Percentiles rank a stretch among this genome's conserved stretches.
phyloP scores from a whole-genome alignment of 2,329 filamentous ascomycete genomes.

The Paecilomyces variotii region DNA sequence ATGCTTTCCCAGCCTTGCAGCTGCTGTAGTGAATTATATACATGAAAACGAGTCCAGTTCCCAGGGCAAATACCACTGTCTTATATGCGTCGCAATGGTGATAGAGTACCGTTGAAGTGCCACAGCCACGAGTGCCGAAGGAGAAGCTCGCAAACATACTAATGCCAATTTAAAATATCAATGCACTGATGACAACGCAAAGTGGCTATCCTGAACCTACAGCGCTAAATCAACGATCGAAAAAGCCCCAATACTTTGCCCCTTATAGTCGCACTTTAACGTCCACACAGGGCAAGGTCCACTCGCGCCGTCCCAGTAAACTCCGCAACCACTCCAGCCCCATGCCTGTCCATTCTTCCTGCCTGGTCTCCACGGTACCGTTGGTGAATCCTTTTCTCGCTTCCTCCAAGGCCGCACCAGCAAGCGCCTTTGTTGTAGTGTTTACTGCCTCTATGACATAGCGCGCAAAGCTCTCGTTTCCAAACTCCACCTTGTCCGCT shows the following conservation, averaged over 20 bases:
- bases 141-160: not conserved
- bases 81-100: not conserved
- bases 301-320: conserved; percentile 73
- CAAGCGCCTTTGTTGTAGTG: conserved; percentile 61
- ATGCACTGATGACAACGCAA: not conserved
- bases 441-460: conserved; percentile 48
- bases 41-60: not conserved
- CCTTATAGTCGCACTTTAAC: conserved; percentile 67
- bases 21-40: not conserved
- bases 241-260: not conserved
- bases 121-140: not conserved
- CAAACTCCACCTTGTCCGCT: conserved; percentile 16
- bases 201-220: not conserved
- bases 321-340: conserved; percentile 81
- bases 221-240: not conserved
- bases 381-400: conserved; percentile 33
- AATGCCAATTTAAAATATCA: not conserved
- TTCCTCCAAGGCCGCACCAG: conserved; percentile 59
- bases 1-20: not conserved
- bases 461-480: conserved; percentile 24
- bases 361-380: conserved; percentile 30
- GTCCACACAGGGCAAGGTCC: conserved; percentile 86
- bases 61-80: not conserved
- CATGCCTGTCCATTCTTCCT: conserved; percentile 63
- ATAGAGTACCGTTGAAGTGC: not conserved